Conservation (phyloP, 768 basidiomycete genomes). For the Galerina sulciceps region DNA sequence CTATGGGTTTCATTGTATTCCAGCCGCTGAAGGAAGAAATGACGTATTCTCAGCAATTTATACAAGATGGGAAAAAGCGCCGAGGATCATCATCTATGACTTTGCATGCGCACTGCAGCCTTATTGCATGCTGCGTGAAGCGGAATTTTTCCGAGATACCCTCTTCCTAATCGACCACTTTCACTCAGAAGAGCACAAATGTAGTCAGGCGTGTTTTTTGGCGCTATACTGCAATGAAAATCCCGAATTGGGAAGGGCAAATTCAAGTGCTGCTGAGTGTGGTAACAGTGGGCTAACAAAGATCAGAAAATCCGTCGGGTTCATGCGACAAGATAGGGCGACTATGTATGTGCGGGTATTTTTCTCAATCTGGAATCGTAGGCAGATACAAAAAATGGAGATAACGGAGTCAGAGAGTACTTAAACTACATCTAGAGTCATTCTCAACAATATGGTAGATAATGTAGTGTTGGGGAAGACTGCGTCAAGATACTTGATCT, state of each 20-base stretch:
- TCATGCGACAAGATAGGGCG: slow-evolving; percentile 33
- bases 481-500: no score
- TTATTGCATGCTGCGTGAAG: slow-evolving; percentile 32
- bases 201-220: slow-evolving; percentile 32
- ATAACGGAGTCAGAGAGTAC: background rate
- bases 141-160: slow-evolving; percentile 35
- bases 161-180: slow-evolving; percentile 37
- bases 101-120: slow-evolving; percentile 37
- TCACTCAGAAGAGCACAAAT: slow-evolving; percentile 37
- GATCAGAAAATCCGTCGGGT: slow-evolving; percentile 34
- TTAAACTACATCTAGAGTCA: no score
- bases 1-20: slow-evolving; percentile 38
- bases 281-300: slow-evolving; percentile 32
- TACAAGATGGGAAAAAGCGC: slow-evolving; percentile 33
- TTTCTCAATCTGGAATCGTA: slow-evolving; percentile 25
- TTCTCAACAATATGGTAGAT: no score
- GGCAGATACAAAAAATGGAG: slow-evolving; percentile 14
- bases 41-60: slow-evolving; percentile 43
- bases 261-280: slow-evolving; percentile 40
- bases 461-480: no score
- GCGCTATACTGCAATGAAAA: slow-evolving; percentile 29
- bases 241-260: slow-evolving; percentile 27
- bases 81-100: slow-evolving; percentile 33
- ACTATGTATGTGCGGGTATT: slow-evolving; percentile 32
- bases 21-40: slow-evolving; percentile 35